These are phyloP conservation scores for Lentinula sp. DNA, from an alignment of 768 basidiomycete species.

Conservation along the genomic window DNA sequence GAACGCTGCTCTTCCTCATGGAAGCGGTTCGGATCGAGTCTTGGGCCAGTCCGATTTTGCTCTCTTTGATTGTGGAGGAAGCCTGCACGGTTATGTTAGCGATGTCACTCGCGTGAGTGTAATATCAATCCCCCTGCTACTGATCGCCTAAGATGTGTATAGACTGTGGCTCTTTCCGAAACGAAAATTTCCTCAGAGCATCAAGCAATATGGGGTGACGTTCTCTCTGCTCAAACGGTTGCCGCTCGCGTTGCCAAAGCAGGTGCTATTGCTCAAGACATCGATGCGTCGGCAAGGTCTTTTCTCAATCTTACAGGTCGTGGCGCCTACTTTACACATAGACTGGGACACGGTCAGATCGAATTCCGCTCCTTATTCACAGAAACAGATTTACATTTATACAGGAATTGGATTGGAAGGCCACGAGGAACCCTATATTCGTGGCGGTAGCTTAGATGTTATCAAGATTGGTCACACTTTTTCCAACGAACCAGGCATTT, in stretches of 20 bases:
- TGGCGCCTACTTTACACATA: conserved; percentile 68
- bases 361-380: background rate
- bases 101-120: conserved; percentile 70
- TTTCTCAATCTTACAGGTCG: conserved; percentile 38
- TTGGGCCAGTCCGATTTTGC: conserved; percentile 56
- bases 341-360: conserved; percentile 67
- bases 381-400: background rate
- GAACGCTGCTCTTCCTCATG: conserved; percentile 85
- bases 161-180: conserved; percentile 62
- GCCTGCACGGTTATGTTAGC: conserved; percentile 68
- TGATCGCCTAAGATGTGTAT: background rate
- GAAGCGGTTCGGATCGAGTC: conserved; percentile 62
- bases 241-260: conserved; percentile 44
- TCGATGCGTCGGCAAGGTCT: conserved; percentile 59
- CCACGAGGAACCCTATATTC: conserved; percentile 78
- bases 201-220: conserved; percentile 55
- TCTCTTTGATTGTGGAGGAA: conserved; percentile 70
- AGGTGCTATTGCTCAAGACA: conserved; percentile 43
- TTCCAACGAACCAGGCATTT: conserved; percentile 77
- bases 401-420: conserved; percentile 80
- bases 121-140: background rate
- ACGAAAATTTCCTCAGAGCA: conserved; percentile 52
- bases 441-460: conserved; percentile 55
- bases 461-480: conserved; percentile 68
- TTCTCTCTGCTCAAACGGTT: conserved; percentile 55